A percentile compares a stretch with the other conserved stretches of the same genome.
These are phyloP conservation scores for Backusella australiensis DNA, from an alignment of 192 early-diverging fungal genomes.

Conservation along the genomic window DNA sequence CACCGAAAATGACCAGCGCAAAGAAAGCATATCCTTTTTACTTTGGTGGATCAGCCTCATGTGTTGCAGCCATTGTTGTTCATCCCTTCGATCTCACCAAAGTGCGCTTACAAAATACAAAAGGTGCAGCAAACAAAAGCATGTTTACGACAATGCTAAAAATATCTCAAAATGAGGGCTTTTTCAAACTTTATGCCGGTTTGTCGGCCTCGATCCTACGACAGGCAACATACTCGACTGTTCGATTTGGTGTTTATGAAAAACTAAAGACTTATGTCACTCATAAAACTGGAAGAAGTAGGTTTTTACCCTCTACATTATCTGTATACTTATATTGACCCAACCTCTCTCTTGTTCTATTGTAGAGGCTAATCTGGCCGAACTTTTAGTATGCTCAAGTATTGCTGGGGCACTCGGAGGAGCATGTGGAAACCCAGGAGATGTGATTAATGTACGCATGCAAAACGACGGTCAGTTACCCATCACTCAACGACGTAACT, in stretches of 20 bases:
- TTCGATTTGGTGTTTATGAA: conserved; percentile 76
- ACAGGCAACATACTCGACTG: conserved; percentile 76
- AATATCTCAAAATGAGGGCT: conserved; percentile 42
- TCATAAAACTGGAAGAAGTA: conserved; percentile 41
- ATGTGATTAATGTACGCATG: conserved; percentile 77
- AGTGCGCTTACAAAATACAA: conserved; percentile 67
- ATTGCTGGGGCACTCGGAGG: conserved; percentile 58
- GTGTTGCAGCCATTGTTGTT: conserved; percentile 55
- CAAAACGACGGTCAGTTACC: conserved; percentile 76
- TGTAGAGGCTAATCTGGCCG: conserved; percentile 15
- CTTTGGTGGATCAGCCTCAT: conserved; percentile 46
- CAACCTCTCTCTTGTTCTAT: neutral
- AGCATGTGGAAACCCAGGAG: conserved; percentile 71
- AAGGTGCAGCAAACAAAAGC: conserved; percentile 14
- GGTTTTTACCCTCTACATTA: neutral
- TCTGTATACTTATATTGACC: neutral
- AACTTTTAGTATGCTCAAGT: conserved; percentile 43
- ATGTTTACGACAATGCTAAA: conserved; percentile 70
- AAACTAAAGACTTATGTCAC: conserved; percentile 52
- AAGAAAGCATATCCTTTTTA: conserved; percentile 24
- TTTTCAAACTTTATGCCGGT: conserved; percentile 22
- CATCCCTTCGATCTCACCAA: conserved; percentile 87
- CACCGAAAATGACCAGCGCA: neutral
- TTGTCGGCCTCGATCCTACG: conserved; percentile 69
- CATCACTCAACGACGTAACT: conserved; percentile 60